Evolutionary conservation across 148 eudicot genomes (phyloP).

Genomic region (Vaccinium corymbosum): DNA sequence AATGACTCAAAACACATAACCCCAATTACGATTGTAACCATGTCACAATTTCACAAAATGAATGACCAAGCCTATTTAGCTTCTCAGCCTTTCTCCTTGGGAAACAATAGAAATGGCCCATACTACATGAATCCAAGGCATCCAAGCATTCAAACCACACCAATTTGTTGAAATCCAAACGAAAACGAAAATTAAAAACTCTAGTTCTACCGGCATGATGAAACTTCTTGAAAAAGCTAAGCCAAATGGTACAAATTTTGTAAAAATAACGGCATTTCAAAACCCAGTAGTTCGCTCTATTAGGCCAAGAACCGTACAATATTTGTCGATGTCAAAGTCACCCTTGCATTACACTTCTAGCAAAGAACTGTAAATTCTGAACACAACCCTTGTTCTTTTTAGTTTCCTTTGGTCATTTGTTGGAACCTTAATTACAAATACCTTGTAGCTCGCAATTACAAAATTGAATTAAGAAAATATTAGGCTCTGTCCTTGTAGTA

Average conservation of each 20-base stretch:
- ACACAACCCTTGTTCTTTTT: neutral
- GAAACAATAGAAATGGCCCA: neutral
- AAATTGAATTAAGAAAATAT: neutral
- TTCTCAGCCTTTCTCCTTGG: neutral
- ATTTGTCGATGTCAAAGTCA: neutral
- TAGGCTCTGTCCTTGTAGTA: neutral
- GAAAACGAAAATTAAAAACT: neutral
- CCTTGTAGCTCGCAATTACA: neutral
- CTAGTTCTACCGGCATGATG: neutral
- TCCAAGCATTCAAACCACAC: neutral
- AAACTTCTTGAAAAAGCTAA: neutral
- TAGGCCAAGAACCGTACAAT: no score
- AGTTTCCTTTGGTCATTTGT: neutral
- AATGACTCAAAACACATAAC: neutral
- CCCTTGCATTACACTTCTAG: neutral
- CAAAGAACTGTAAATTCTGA: neutral
- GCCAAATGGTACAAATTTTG: neutral
- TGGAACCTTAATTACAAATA: neutral
- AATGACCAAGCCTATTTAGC: neutral
- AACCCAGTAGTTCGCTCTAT: neutral
- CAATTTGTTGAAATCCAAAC: neutral
- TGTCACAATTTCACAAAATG: neutral
- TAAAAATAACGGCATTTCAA: neutral
- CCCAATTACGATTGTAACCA: neutral
- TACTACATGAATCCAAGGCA: neutral